Conservation (phyloP, 1,139 yeast genomes). For the Hemisphaericaspora xylofermentans region DNA sequence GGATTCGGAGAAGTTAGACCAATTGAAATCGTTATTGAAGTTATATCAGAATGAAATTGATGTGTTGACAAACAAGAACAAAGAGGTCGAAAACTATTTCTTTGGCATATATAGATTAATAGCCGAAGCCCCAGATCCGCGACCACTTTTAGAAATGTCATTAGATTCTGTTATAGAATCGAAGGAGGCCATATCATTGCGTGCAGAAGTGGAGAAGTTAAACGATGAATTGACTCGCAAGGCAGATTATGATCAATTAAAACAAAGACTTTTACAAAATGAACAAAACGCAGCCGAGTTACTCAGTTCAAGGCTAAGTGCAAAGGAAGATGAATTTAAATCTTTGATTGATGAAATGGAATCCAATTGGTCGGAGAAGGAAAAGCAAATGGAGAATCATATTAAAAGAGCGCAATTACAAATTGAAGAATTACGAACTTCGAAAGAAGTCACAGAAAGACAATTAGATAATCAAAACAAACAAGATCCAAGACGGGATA, state of each 20-base stretch:
- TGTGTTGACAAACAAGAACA: constrained; percentile 71
- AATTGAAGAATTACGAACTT: constrained; percentile 54
- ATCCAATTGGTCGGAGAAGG: constrained; percentile 56
- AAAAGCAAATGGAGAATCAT: constrained; percentile 43
- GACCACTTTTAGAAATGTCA: constrained; percentile 72
- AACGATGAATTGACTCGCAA: constrained; percentile 60
- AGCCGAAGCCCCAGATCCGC: constrained; percentile 93
- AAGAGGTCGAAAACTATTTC: constrained; percentile 69
- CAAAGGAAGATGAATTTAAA: constrained; percentile 63
- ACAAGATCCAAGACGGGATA: constrained; percentile 6
- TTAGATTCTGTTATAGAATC: constrained; percentile 64
- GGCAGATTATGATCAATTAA: constrained; percentile 80
- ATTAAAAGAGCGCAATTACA: constrained; percentile 47
- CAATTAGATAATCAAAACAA: constrained; percentile 38
- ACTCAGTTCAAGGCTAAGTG: constrained; percentile 43
- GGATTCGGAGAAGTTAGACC: constrained; percentile 62
- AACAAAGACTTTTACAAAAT: constrained; percentile 54
- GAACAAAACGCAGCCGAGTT: constrained; percentile 61
- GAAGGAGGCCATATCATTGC: constrained; percentile 53
- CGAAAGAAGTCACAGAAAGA: constrained; percentile 53
- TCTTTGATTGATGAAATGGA: constrained; percentile 63
- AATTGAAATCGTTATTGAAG: constrained; percentile 69
- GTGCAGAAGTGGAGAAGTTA: constrained; percentile 53
- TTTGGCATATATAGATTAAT: constrained; percentile 71
- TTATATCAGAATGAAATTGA: constrained; percentile 89